Evolutionary conservation across 306 rosid genomes (phyloP).

Genomic region (Pyrus betulifolia): DNA sequence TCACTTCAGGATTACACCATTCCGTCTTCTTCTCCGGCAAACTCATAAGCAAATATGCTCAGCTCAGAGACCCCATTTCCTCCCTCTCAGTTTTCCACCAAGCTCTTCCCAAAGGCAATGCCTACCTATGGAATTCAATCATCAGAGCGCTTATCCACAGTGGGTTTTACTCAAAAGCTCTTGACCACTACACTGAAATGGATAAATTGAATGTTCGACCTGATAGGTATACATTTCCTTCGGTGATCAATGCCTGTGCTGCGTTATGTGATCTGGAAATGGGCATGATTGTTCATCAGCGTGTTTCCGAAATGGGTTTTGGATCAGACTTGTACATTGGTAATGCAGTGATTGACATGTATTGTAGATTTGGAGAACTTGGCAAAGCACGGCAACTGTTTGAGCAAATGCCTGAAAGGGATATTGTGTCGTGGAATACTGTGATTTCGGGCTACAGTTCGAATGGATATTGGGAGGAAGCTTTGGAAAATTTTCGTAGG

Average conservation of each 20-base stretch:
- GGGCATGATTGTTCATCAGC: slow-evolving; percentile 16
- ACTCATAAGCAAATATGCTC: slow-evolving; percentile 26
- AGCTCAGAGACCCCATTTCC: slow-evolving; percentile 21
- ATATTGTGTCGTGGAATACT: slow-evolving; percentile 28
- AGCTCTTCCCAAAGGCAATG: slow-evolving; percentile 13
- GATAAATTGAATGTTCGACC: slow-evolving; percentile 12
- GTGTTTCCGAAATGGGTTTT: slow-evolving; percentile 13
- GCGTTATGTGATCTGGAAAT: slow-evolving; percentile 10
- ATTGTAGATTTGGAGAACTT: slow-evolving; percentile 18
- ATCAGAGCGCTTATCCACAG: slow-evolving; percentile 24
- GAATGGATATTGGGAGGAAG: slow-evolving; percentile 27
- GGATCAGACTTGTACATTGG: slow-evolving; percentile 22
- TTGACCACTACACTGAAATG: slow-evolving; percentile 23
- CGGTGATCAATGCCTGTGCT: slow-evolving; percentile 33
- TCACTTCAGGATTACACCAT: slow-evolving; percentile 13
- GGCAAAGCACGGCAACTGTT: slow-evolving; percentile 19
- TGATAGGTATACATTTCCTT: slow-evolving; percentile 30
- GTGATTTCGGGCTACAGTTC: slow-evolving; percentile 34
- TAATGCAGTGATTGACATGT: slow-evolving; percentile 31
- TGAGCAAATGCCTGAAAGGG: slow-evolving; percentile 25
- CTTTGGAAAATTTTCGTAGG: slow-evolving; percentile 16
- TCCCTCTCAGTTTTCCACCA: slow-evolving; percentile 21
- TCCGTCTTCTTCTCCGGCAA: slow-evolving; percentile 22
- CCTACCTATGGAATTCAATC: slow-evolving; percentile 28
- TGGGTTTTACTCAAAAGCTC: slow-evolving; percentile 20